Evolutionary conservation across 2,329 filamentous ascomycete genomes (phyloP).

Genomic region (Colletotrichum costaricense): DNA sequence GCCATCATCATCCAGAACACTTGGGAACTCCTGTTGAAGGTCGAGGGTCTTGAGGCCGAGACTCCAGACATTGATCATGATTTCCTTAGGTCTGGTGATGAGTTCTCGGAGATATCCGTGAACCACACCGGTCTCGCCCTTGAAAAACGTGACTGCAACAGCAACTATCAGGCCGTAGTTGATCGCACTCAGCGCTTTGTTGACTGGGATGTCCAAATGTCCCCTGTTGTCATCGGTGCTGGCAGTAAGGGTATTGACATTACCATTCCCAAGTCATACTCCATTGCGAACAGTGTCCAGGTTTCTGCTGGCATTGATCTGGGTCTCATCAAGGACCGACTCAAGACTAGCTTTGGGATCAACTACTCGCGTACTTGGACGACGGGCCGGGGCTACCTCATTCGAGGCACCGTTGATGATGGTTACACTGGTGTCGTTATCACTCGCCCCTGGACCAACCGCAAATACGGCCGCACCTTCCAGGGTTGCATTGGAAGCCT

Average conservation of each 20-base stretch:
- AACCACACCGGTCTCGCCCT: neutral
- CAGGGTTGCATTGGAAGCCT: slow-evolving; percentile 32
- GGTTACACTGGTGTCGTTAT: slow-evolving; percentile 33
- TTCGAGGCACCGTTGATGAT: slow-evolving; percentile 23
- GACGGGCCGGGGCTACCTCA: slow-evolving; percentile 24
- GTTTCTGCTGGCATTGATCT: slow-evolving; percentile 21
- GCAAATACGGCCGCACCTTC: slow-evolving; percentile 33
- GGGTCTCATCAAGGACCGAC: slow-evolving; percentile 18
- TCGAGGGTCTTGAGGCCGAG: slow-evolving; percentile 4
- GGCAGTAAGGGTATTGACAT: slow-evolving; percentile 29
- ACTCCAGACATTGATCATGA: slow-evolving; percentile 10
- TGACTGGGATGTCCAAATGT: slow-evolving; percentile 37
- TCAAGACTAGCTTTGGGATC: slow-evolving; percentile 13
- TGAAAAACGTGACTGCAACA: slow-evolving; percentile 27
- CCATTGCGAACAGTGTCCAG: slow-evolving; percentile 9
- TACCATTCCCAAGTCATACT: slow-evolving; percentile 28
- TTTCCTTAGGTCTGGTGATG: slow-evolving; percentile 10
- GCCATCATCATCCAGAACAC: slow-evolving; percentile 26
- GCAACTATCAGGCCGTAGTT: slow-evolving; percentile 20
- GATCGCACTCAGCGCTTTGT: slow-evolving; percentile 28
- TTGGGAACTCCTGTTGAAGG: slow-evolving; percentile 12
- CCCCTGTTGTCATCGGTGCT: slow-evolving; percentile 33
- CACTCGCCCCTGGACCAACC: slow-evolving; percentile 31
- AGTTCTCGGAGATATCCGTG: neutral
- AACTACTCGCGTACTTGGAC: slow-evolving; percentile 31